Base-by-base conservation (phyloP, 2,329 filamentous ascomycete species). In the Didymella lethalis region DNA sequence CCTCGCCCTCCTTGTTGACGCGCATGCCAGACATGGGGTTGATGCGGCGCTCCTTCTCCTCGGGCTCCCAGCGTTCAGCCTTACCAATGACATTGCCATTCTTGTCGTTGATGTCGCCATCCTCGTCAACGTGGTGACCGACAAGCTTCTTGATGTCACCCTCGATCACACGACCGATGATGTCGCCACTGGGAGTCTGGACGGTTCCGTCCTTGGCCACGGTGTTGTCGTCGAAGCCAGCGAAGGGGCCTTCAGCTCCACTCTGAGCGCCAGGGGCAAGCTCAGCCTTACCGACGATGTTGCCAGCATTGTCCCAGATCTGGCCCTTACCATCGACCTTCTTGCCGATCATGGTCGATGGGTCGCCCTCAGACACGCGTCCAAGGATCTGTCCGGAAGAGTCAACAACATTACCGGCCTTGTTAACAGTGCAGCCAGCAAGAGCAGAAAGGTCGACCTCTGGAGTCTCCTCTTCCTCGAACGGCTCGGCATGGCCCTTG, bases 321-420 rank as follows among this genome's bases (percentile, higher is more conserved):
- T 88, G 85, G 45, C 86, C 86, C 73, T 86, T 75, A 48, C 84
- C 84, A 59, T 88, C 86, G 47, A 87, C 85, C 79, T 86, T 88
- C 74, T 84, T 83, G 62, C 86, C 86, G 48, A 86, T 79, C 66
- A 88, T 79, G 58, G 80, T 81, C 64, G 81, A 79, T 43, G 82
- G 77, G 58, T 88, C 85, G 38, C 86, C 86, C 56, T 86, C 84
- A 54, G 79, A 75, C 53, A 88, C 81, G 48, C 83, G 84, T 41
- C 86, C 86, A 52, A 85, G 79, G 67, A 87, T 83, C 28, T 80
- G 80, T n/a, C 86, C 86, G 57, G 82, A 82, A 57, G 81, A 78
- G 67, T 88, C 85, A 46, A 88, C 85, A 20, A 88, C 81, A 50
- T 88, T 87, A 52, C 86, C 86, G 36, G 79, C 79, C 77, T 88